Evolutionary conservation across 2,329 filamentous ascomycete species (phyloP).

Genomic region (Chaetomiaceae sp.): DNA sequence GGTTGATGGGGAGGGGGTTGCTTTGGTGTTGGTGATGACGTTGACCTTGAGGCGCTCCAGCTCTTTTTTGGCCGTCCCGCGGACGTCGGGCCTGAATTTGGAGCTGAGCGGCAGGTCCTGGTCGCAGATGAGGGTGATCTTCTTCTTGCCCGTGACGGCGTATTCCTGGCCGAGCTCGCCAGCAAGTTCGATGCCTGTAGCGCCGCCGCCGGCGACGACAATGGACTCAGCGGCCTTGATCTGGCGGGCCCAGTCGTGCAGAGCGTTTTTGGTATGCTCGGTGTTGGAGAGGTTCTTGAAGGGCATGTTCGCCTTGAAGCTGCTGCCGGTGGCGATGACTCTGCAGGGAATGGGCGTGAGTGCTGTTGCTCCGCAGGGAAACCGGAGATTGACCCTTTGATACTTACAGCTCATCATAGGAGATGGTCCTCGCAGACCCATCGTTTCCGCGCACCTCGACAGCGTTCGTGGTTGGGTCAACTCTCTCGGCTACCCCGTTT

Average conservation of each 20-base stretch:
- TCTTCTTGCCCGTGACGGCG: constrained; percentile 40
- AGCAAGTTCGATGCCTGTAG: constrained; percentile 48
- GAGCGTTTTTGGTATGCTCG: constrained; percentile 38
- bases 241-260: constrained; percentile 35
- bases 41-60: constrained; percentile 44
- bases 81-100: constrained; percentile 34
- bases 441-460: constrained; percentile 39
- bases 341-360: constrained; percentile 2
- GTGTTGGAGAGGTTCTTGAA: constrained; percentile 46
- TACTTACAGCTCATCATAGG: constrained; percentile 45
- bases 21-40: constrained; percentile 38
- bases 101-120: constrained; percentile 38
- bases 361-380: too few species aligned
- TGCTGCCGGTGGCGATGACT: constrained; percentile 52
- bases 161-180: constrained; percentile 50
- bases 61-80: constrained; percentile 36
- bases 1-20: constrained; percentile 1
- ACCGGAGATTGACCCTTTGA: not conserved
- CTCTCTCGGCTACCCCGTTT: constrained; percentile 41
- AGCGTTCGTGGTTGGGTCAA: constrained; percentile 40
- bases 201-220: constrained; percentile 49
- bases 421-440: constrained; percentile 34
- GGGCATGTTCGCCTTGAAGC: constrained; percentile 41
- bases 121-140: constrained; percentile 42
- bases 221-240: constrained; percentile 44